Base-by-base conservation (phyloP, 1,139 yeast genomes). In the Hansenula sp. region DNA sequence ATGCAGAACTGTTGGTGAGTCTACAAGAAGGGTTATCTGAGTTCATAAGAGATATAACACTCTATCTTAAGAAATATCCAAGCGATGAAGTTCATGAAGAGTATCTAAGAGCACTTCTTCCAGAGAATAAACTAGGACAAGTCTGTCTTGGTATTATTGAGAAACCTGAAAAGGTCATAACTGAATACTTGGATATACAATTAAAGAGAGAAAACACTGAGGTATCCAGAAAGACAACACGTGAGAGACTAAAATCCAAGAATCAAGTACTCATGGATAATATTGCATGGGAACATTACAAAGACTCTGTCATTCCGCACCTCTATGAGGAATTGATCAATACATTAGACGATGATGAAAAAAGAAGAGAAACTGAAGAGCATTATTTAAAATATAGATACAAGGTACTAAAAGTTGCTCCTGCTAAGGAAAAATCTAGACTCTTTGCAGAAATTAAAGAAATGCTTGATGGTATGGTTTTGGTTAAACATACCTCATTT, bases 391-490 rank as follows among this genome's bases (percentile, higher is more conserved):
- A 71, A 44, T 80, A 79, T 56, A 73, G 75, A 44, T 74, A 79
- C 47, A 73, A 73, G 18, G 60, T 77, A 32, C 62, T 90, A 37
- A 68, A 59, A 53, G 70, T 67, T 9, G 63, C 73, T 28, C 77
- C 82, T 0, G 31, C 34, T 3, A 61, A 67, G 1, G 67, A 71
- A 0, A 78, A 80, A 44, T 63, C 64, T 16, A 44, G 43, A 4
- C 58, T 72, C 38, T 62, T 64, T n/a, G 50, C 51, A 2, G 71
- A 75, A 32, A 65, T 88, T 4, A 65, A 66, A 38, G 77, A 75
- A 12, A 70, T 79, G 71, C 77, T 80, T 1, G 82, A 78, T 18
- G 95, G 84, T 30, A 77, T 90, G 81, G 78, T 89, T 4, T 63
- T 82, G 22, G 77, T 92, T 13, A 73, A 76, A 32, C 75, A 81